phyloP scores from a whole-genome alignment of 352 stramenopile species.

The Plasmopara halstedii region DNA sequence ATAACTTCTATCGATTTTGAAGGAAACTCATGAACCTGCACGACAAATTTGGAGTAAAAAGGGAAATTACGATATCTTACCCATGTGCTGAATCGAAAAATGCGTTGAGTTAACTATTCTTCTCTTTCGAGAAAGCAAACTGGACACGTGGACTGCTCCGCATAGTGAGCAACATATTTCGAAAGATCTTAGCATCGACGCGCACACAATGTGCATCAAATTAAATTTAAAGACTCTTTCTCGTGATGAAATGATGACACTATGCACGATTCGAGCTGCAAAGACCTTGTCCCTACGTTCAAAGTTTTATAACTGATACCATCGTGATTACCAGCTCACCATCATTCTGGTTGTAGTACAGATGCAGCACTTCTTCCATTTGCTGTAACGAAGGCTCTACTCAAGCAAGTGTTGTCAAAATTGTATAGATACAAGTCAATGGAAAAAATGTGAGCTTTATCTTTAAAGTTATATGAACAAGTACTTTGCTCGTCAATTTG shows the following conservation, averaged over 20 bases:
- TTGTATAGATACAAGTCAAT: slow-evolving; percentile 30
- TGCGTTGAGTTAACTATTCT: slow-evolving; percentile 22
- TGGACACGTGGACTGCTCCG: slow-evolving; percentile 50
- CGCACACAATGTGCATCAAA: slow-evolving; percentile 40
- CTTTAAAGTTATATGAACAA: slow-evolving; percentile 35
- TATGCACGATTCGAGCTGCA: slow-evolving; percentile 23
- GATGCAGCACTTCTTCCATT: slow-evolving; percentile 33
- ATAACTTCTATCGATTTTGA: background rate
- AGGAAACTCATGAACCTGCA: no score
- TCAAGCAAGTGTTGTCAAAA: slow-evolving; percentile 22
- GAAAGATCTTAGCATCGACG: slow-evolving; percentile 43
- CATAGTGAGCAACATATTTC: slow-evolving; percentile 49
- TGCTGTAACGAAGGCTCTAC: slow-evolving; percentile 25
- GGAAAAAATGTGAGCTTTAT: slow-evolving; percentile 61
- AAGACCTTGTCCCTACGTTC: slow-evolving; percentile 5
- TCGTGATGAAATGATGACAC: slow-evolving; percentile 30
- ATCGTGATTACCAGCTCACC: slow-evolving; percentile 7
- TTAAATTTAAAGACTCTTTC: slow-evolving; percentile 25
- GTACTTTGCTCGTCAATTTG: background rate
- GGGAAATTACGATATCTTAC: background rate
- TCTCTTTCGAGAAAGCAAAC: slow-evolving; percentile 48
- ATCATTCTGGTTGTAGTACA: slow-evolving; percentile 26
- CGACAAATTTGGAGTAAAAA: no score
- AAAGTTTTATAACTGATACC: background rate
- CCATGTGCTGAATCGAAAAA: background rate